Percentiles rank a stretch among this genome's conserved stretches.
These are phyloP conservation scores for Achaetomium macrosporum DNA, from an alignment of 2,329 filamentous ascomycete species.

Conservation along the genomic window DNA sequence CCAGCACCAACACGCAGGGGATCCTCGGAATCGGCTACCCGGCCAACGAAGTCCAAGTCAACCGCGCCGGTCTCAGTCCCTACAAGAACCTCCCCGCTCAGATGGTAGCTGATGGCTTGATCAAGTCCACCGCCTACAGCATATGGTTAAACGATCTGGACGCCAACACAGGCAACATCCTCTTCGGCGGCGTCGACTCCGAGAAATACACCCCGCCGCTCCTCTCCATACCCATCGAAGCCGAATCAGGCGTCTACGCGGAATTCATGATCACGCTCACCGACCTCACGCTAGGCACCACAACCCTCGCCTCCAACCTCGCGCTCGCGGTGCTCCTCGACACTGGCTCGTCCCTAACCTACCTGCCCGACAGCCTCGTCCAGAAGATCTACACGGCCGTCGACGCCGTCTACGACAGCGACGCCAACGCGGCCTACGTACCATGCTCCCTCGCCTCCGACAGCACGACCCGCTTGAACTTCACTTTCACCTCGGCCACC, in stretches of 20 bases:
- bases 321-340: constrained; percentile 63
- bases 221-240: constrained; percentile 61
- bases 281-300: constrained; percentile 41
- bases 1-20: constrained; percentile 55
- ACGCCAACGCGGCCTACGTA: constrained; percentile 53
- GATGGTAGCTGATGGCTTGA: constrained; percentile 54
- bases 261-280: constrained; percentile 69
- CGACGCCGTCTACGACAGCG: constrained; percentile 51
- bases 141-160: constrained; percentile 70
- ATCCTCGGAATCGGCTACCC: constrained; percentile 83
- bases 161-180: constrained; percentile 57
- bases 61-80: constrained; percentile 43
- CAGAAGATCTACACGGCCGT: constrained; percentile 52
- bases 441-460: constrained; percentile 47
- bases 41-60: constrained; percentile 69
- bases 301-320: constrained; percentile 38
- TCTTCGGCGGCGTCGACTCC: constrained; percentile 71
- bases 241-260: constrained; percentile 43
- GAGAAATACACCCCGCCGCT: constrained; percentile 58
- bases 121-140: constrained; percentile 64
- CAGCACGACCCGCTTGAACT: constrained; percentile 39
- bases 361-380: constrained; percentile 54
- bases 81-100: constrained; percentile 67
- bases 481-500: constrained; percentile 47
- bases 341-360: constrained; percentile 62